A percentile compares a stretch with the other conserved stretches of the same genome.
Conservation (phyloP, 1,284 basidiomycete species). For the Singerocomus inundabilis region DNA sequence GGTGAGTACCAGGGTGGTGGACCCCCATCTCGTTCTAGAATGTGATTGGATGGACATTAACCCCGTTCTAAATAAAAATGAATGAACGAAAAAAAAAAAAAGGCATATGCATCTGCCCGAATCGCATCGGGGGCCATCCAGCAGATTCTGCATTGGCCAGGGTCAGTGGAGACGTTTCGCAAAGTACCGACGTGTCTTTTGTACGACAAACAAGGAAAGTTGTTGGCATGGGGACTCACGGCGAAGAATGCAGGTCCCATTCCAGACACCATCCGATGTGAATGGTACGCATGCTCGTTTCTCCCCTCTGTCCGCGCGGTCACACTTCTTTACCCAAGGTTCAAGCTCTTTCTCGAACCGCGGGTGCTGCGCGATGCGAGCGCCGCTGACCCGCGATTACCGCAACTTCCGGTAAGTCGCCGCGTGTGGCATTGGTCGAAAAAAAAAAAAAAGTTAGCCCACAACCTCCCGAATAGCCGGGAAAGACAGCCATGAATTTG, state of each 20-base stretch:
- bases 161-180: conserved; percentile 74
- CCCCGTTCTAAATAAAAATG: not conserved
- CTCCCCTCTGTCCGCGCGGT: not conserved
- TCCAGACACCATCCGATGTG: conserved; percentile 64
- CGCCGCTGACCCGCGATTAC: conserved; percentile 67
- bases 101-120: conserved; percentile 80
- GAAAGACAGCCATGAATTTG: conserved; percentile 70
- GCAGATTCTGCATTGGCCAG: conserved; percentile 77
- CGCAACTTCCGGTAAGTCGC: conserved; percentile 65
- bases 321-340: conserved; percentile 40
- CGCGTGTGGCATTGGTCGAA: not conserved
- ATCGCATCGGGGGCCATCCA: conserved; percentile 74
- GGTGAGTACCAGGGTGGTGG: conserved; percentile 46
- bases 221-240: conserved; percentile 77
- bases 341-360: conserved; percentile 82
- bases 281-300: conserved; percentile 47
- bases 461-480: conserved; percentile 44
- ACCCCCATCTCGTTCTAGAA: not conserved
- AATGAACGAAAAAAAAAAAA: not conserved
- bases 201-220: conserved; percentile 66
- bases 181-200: conserved; percentile 80
- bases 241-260: conserved; percentile 73
- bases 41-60: not conserved
- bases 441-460: not conserved
- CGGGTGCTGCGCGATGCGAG: conserved; percentile 67